Evolutionary conservation across 2,329 filamentous ascomycete species (phyloP), one percentile per base, ranked within the genome.

Genomic region (Colletotrichum sp.): DNA sequence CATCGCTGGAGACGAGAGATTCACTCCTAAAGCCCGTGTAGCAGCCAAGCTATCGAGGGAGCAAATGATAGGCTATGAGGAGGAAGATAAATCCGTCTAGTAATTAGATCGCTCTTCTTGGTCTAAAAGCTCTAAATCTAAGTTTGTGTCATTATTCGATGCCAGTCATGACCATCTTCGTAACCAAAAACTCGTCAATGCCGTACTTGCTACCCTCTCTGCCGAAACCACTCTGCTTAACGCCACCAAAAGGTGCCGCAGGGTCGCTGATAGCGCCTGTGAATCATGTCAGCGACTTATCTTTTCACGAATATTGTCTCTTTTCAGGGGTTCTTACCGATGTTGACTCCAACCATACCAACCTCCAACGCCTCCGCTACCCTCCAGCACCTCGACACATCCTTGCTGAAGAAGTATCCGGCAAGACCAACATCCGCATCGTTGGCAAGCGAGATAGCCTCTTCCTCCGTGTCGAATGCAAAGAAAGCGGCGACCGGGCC

Each of bases 361-460:
- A 91, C 88, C 82, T 93, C 90, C 69, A 94, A 89, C 24, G 88
- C 88, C 77, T 89, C 88, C 6, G 90, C 87, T 1, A 88, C 86
- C 28, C 85, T 85, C 79, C 89, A 88, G 7, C 87, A 85, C 34
- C 84, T 83, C 63, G 86, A 88, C 70, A 93, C 86, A 79, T 93
- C 89, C 76, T 89, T 86, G 1, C 89, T 93, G 79, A 94, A 94
- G 4, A 94, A 83, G 0, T 92, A 90, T 7, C 90, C 89, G 3
- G 90, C 92, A 0, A 94, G 87, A 3, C 92, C 92, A 79, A 92
- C 93, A 2, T 88, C 89, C 0, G 90, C 90, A 80, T 92, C 83
- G 60, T 89, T 89, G 13, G 87, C 87, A 65, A 88, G 80, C 12
- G 44, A 71, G 13, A 89, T 79, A 0, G 86, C 87, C 59, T 89